phyloP scores from a whole-genome alignment of 257 asterid species.

The Haberlea rhodopensis region DNA sequence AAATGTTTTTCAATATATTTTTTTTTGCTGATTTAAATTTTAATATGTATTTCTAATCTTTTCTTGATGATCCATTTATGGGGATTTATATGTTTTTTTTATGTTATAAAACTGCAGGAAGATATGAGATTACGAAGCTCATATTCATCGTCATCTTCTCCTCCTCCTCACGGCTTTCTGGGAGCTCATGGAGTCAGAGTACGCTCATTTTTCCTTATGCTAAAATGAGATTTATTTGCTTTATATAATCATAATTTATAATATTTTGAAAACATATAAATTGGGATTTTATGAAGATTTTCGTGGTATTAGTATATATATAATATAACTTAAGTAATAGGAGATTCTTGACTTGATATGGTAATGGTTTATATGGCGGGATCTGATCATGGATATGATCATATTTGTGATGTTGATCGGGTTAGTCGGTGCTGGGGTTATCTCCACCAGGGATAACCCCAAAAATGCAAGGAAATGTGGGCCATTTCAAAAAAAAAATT shows the following conservation, averaged over 20 bases:
- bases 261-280: not conserved
- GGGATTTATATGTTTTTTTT: constrained; percentile 8
- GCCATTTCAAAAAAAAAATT: too few relatives aligned
- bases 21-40: too few relatives aligned
- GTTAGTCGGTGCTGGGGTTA: too few relatives aligned
- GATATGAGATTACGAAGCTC: constrained; percentile 56
- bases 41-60: not conserved
- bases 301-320: too few relatives aligned
- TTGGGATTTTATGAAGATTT: not conserved
- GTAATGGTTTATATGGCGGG: too few relatives aligned
- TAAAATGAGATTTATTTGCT: not conserved
- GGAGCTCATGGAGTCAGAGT: constrained; percentile 54
- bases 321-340: too few relatives aligned
- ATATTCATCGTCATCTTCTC: constrained; percentile 39
- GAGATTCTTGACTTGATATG: too few relatives aligned
- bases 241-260: not conserved
- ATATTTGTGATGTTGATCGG: too few relatives aligned
- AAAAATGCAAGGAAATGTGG: too few relatives aligned
- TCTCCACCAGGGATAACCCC: too few relatives aligned
- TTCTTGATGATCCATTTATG: not conserved
- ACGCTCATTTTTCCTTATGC: too few relatives aligned
- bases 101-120: constrained; percentile 54
- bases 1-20: too few relatives aligned
- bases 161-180: constrained; percentile 52
- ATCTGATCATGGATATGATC: constrained; percentile 1